A percentile compares a stretch with the other conserved stretches of the same genome.
These are phyloP conservation scores for Kurtzmaniella cleridarum DNA, from an alignment of 805 yeast genomes.

Conservation along the genomic window DNA sequence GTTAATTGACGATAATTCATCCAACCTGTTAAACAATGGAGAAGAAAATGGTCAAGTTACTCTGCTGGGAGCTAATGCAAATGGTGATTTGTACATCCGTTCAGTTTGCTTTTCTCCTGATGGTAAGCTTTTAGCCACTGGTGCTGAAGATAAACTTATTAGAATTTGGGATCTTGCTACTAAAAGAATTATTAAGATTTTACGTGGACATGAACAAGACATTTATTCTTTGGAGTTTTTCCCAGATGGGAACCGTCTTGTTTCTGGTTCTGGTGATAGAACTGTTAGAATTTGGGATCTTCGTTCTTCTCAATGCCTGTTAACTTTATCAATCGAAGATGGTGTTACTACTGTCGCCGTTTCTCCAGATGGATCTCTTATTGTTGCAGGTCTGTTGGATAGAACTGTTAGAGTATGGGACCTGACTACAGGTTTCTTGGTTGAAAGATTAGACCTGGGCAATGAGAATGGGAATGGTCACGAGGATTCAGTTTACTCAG, in stretches of 20 bases:
- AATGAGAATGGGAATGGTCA: constrained; percentile 88
- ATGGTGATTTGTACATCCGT: constrained; percentile 86
- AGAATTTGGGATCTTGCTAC: constrained; percentile 94
- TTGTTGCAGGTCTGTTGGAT: constrained; percentile 96
- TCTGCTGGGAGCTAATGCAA: constrained; percentile 49
- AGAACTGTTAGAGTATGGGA: constrained; percentile 97
- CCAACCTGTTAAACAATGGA: constrained; percentile 32
- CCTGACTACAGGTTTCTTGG: constrained; percentile 83
- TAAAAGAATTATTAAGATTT: constrained; percentile 75
- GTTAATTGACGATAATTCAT: constrained; percentile 67
- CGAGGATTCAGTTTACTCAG: constrained; percentile 92
- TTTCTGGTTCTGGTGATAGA: constrained; percentile 94
- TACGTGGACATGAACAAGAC: constrained; percentile 96
- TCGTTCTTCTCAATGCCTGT: constrained; percentile 79
- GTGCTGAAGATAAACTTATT: constrained; percentile 84
- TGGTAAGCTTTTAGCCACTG: constrained; percentile 85
- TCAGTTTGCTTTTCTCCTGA: constrained; percentile 97
- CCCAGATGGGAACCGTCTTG: constrained; percentile 89
- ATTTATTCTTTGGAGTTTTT: constrained; percentile 92
- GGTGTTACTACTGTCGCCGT: constrained; percentile 98
- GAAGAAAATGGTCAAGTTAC: constrained; percentile 20
- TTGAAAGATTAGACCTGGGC: constrained; percentile 88
- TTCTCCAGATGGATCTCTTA: constrained; percentile 87
- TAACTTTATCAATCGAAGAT: constrained; percentile 88
- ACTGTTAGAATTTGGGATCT: constrained; percentile 97